Percentiles rank a stretch among this genome's conserved stretches.
Conservation (phyloP, 169 alveolate genomes). For the Plasmodium berghei region DNA sequence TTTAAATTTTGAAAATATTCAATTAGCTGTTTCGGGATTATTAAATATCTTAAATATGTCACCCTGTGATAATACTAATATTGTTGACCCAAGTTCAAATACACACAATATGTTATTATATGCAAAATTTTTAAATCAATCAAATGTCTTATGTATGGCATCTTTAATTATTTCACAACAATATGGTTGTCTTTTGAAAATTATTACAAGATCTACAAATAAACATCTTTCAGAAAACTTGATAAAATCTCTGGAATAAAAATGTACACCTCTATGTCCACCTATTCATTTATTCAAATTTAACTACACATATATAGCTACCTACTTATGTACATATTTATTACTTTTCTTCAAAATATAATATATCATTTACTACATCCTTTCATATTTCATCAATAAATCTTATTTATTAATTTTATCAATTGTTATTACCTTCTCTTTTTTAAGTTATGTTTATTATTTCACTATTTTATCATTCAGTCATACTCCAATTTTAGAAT, state of each 20-base stretch:
- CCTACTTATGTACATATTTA: too few species aligned
- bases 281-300: not conserved
- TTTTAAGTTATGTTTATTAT: too few species aligned
- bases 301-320: too few species aligned
- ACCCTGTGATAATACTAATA: conserved; percentile 77
- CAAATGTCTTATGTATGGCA: conserved; percentile 77
- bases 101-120: conserved; percentile 79
- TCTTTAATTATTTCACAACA: conserved; percentile 78
- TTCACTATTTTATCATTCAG: too few species aligned
- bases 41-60: conserved; percentile 76
- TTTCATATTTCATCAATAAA: too few species aligned
- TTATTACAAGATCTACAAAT: conserved; percentile 76
- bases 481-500: too few species aligned
- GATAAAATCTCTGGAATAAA: conserved; percentile 76
- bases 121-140: conserved; percentile 73
- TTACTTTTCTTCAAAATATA: not conserved
- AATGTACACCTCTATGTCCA: not conserved
- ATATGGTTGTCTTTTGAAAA: conserved; percentile 81
- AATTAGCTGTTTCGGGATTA: conserved; percentile 80
- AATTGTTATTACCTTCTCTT: too few species aligned
- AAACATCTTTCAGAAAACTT: conserved; percentile 71
- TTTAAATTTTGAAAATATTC: conserved; percentile 77
- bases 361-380: too few species aligned
- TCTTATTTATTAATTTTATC: too few species aligned
- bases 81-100: conserved; percentile 67